Percentiles rank a stretch among this genome's conserved stretches.
phyloP scores from a whole-genome alignment of 345 rosid genomes.

The Sonneratia alba region DNA sequence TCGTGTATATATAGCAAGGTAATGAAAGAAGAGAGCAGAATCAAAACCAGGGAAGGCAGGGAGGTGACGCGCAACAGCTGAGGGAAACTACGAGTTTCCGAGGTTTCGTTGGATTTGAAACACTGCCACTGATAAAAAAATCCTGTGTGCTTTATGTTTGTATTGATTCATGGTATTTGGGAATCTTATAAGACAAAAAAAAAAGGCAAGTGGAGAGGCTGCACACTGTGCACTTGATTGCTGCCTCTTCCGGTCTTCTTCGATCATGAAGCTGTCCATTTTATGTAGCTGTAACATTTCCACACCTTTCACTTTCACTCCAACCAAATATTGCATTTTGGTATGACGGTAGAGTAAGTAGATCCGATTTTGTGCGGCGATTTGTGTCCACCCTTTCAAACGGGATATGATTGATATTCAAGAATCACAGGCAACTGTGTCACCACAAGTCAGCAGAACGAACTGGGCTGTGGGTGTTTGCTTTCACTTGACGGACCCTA shows the following conservation, averaged over 20 bases:
- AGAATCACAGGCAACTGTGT: no score
- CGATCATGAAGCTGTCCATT: background rate
- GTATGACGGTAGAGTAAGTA: no score
- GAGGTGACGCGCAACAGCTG: background rate
- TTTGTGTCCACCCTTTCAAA: no score
- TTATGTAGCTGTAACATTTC: background rate
- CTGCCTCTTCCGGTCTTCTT: background rate
- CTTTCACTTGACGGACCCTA: no score
- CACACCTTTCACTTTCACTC: background rate
- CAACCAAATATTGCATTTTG: background rate
- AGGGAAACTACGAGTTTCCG: background rate
- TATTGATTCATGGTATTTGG: no score
- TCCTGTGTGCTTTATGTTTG: background rate
- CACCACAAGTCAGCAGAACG: no score
- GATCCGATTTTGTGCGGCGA: no score
- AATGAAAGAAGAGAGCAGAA: background rate
- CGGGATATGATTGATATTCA: no score
- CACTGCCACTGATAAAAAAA: background rate
- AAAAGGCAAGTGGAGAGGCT: background rate
- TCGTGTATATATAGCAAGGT: background rate
- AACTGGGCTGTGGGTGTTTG: no score
- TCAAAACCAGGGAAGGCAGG: background rate
- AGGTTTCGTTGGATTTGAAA: conserved; percentile 1
- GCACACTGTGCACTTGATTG: no score
- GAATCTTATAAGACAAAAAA: no score